phyloP scores from a whole-genome alignment of 345 rosid species.

The Dimocarpus longan region DNA sequence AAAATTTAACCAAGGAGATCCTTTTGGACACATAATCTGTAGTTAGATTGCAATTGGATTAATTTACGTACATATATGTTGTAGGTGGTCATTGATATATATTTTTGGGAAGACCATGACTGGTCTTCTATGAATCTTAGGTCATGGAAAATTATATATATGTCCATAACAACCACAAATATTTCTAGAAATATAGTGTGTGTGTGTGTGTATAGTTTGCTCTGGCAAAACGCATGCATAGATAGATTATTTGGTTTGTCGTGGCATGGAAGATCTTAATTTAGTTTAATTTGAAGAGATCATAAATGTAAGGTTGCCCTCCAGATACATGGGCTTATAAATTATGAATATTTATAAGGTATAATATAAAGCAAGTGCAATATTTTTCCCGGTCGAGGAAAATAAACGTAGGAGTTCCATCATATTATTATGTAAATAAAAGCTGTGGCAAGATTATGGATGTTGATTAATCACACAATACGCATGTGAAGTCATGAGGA shows the following conservation, averaged over 20 bases:
- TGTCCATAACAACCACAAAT: background rate
- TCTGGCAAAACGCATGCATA: background rate
- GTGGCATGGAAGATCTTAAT: background rate
- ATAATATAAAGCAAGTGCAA: background rate
- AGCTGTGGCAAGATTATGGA: background rate
- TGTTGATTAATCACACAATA: constrained; percentile 8
- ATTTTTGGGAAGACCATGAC: constrained; percentile 8
- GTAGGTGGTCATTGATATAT: background rate
- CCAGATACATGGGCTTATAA: background rate
- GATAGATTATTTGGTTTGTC: background rate
- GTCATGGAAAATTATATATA: background rate
- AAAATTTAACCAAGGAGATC: constrained; percentile 7
- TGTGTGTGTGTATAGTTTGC: background rate
- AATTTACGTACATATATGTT: background rate
- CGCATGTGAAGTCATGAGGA: background rate
- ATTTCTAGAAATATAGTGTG: background rate
- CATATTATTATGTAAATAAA: background rate
- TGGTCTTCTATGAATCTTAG: constrained; percentile 18
- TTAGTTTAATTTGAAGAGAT: background rate
- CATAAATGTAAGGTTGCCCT: constrained; percentile 7
- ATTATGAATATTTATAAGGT: background rate
- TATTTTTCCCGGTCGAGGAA: background rate
- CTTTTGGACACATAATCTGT: background rate
- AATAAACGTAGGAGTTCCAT: background rate
- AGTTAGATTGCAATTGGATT: constrained; percentile 10